A percentile compares a stretch with the other conserved stretches of the same genome.
Evolutionary conservation across 2,329 filamentous ascomycete genomes (phyloP).

Genomic region (Lachnellula arida): DNA sequence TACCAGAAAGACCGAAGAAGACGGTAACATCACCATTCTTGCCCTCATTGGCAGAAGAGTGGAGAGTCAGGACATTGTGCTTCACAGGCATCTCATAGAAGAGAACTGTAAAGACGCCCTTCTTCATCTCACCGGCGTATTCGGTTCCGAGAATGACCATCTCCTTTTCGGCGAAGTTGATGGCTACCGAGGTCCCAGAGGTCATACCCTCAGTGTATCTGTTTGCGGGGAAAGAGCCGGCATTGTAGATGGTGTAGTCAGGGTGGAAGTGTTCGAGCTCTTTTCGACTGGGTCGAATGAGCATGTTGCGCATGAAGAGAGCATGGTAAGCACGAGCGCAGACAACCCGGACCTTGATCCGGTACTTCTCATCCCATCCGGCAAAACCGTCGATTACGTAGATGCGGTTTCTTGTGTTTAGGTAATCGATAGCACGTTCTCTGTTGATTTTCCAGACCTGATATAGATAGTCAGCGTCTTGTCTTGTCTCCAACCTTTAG

Average conservation of each 20-base stretch:
- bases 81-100: slow-evolving; percentile 99
- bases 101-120: slow-evolving; percentile 96
- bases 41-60: slow-evolving; percentile 98
- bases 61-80: slow-evolving; percentile 97
- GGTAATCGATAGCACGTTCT: slow-evolving; percentile 96
- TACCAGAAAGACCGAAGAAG: slow-evolving; percentile 98
- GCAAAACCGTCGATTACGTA: slow-evolving; percentile 97
- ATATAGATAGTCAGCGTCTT: slow-evolving; percentile 16
- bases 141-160: slow-evolving; percentile 99
- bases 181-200: slow-evolving; percentile 92
- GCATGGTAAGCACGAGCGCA: slow-evolving; percentile 99
- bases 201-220: slow-evolving; percentile 98
- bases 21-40: slow-evolving; percentile 92
- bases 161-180: slow-evolving; percentile 99
- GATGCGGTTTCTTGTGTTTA: slow-evolving; percentile 98
- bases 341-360: slow-evolving; percentile 94
- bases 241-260: slow-evolving; percentile 99
- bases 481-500: background rate
- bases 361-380: slow-evolving; percentile 98
- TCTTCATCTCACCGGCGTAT: slow-evolving; percentile 97
- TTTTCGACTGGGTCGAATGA: slow-evolving; percentile 86
- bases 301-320: slow-evolving; percentile 99
- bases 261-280: slow-evolving; percentile 97
- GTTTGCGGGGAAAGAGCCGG: slow-evolving; percentile 96
- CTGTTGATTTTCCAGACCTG: slow-evolving; percentile 99